A percentile compares a stretch with the other conserved stretches of the same genome.
Evolutionary conservation across 352 stramenopile species (phyloP).

Genomic region (Albugo candida): DNA sequence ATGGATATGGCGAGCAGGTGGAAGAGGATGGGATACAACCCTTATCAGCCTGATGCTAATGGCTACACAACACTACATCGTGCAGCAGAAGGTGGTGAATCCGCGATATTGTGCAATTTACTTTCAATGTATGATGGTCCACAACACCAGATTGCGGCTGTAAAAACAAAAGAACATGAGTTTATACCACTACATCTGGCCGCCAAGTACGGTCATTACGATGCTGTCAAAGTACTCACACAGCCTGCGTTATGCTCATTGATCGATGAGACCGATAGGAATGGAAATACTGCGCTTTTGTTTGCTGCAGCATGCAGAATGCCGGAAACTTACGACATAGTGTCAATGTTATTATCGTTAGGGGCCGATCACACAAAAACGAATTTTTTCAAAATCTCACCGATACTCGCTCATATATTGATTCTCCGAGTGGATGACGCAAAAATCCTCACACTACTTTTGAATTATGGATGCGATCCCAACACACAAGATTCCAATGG

Average conservation of each 20-base stretch:
- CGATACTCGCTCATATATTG: slow-evolving; percentile 53
- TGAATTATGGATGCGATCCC: slow-evolving; percentile 56
- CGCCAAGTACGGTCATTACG: slow-evolving; percentile 54
- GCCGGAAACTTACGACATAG: slow-evolving; percentile 18
- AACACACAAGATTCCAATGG: slow-evolving; percentile 47
- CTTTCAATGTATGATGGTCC: slow-evolving; percentile 69
- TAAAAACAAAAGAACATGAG: slow-evolving; percentile 49
- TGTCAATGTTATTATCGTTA: slow-evolving; percentile 35
- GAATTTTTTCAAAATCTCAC: slow-evolving; percentile 49
- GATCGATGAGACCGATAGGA: slow-evolving; percentile 41
- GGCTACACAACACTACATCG: slow-evolving; percentile 73
- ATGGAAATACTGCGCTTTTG: slow-evolving; percentile 66
- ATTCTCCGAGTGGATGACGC: slow-evolving; percentile 47
- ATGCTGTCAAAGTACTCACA: slow-evolving; percentile 27
- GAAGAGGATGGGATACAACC: slow-evolving; percentile 69
- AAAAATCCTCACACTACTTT: slow-evolving; percentile 42
- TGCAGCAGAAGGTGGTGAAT: slow-evolving; percentile 44
- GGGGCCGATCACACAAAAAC: slow-evolving; percentile 42
- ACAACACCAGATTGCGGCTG: slow-evolving; percentile 31
- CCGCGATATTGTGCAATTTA: slow-evolving; percentile 37
- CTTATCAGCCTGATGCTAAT: slow-evolving; percentile 55
- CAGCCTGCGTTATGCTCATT: slow-evolving; percentile 32
- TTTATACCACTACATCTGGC: slow-evolving; percentile 68
- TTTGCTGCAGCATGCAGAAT: slow-evolving; percentile 44
- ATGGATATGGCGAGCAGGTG: slow-evolving; percentile 63